Base-by-base conservation (phyloP, 2,329 filamentous ascomycete genomes). In the Torrubiellomyces zombiae region DNA sequence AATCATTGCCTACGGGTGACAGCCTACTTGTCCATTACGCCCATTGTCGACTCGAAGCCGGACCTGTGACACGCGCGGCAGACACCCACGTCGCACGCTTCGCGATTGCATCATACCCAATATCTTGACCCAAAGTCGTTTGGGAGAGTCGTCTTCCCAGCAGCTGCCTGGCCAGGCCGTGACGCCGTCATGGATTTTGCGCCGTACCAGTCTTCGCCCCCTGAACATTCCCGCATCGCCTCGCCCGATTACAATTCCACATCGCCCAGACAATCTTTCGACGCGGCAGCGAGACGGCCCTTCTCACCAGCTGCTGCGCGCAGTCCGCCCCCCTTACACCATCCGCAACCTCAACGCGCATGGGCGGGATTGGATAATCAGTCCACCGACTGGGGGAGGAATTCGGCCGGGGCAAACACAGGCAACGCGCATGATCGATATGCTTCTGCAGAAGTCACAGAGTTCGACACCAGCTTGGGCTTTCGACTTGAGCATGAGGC, bases 131-230 rank as follows among this genome's bases (percentile, higher is more conserved):
- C n/a, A n/a, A n/a, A n/a, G n/a, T n/a, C n/a, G n/a, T n/a, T n/a
- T n/a, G n/a, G n/a, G n/a, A n/a, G n/a, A n/a, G n/a, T n/a, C n/a
- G n/a, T n/a, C n/a, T n/a, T n/a, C n/a, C n/a, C n/a, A n/a, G n/a
- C n/a, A n/a, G n/a, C n/a, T n/a, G n/a, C 20, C 10, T 14, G n/a
- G n/a, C n/a, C n/a, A n/a, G n/a, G n/a, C n/a, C n/a, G n/a, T n/a
- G n/a, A n/a, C n/a, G n/a, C 34, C 32, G 56, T 40, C 28, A 89
- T 89, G 79, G 80, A 94, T 58, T 98, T 95, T 50, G 89, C 89
- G 22, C 89, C 89, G 18, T 98, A 95, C 56, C 89, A 95, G 59
- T 86, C 86, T 51, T 77, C 77, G 24, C 77, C 78, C 10, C 89
- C 89, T 7, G 85, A 95, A 56, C 66, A 76, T 39, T 70, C 73